Conservation (phyloP, 163 green algal genomes). For the Coccomyxa subellipsoidea region DNA sequence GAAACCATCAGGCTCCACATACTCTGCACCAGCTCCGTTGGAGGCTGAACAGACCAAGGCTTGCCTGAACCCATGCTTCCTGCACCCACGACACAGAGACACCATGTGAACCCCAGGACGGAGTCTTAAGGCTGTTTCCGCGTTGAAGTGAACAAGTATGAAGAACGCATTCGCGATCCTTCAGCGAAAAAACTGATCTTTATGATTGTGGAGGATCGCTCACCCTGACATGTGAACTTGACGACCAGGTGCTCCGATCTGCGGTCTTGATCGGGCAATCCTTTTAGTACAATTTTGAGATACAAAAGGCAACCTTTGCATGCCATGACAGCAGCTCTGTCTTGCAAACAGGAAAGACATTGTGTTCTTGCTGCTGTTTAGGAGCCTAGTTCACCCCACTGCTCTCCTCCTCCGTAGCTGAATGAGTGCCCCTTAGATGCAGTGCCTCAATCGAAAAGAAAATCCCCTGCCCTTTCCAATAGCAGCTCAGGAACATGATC, state of each 20-base stretch:
- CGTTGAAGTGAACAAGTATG: no score
- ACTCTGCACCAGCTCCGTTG: constrained; percentile 7
- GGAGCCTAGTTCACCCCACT: no score
- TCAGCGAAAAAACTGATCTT: neutral
- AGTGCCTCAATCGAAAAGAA: no score
- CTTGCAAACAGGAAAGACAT: neutral
- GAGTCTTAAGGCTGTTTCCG: no score
- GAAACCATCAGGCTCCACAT: constrained; percentile 21
- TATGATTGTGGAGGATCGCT: neutral
- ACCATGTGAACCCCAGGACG: no score
- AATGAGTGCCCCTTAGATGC: no score
- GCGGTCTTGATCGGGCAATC: neutral
- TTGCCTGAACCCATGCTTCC: neutral
- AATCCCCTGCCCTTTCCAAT: no score
- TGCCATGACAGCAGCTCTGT: neutral
- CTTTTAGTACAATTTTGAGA: neutral
- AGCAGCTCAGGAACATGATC: no score
- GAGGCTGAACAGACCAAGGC: neutral
- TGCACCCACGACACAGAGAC: neutral
- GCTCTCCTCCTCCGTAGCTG: no score
- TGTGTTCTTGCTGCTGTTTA: neutral
- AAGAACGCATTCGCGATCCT: no score
- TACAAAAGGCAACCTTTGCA: neutral
- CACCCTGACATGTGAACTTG: neutral
- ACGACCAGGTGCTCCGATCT: neutral